Percentiles rank a stretch among this genome's conserved stretches.
These are phyloP conservation scores for Sporisorium reilianum DNA, from an alignment of 1,284 basidiomycete genomes.

Conservation along the genomic window DNA sequence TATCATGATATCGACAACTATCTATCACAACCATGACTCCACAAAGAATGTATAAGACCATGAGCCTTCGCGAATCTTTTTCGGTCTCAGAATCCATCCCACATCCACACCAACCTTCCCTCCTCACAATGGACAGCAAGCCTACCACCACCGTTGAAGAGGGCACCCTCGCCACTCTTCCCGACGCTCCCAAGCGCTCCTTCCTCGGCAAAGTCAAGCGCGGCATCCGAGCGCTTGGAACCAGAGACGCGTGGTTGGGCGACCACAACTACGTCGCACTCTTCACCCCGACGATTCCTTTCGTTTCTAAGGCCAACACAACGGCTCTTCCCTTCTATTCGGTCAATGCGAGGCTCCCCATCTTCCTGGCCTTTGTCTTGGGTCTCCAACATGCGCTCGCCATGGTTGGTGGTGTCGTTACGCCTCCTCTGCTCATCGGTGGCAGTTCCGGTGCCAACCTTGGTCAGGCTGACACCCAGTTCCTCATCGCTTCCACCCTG, in stretches of 20 bases:
- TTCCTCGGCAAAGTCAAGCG: conserved; percentile 24
- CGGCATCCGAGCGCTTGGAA: conserved; percentile 16
- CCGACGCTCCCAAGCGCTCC: conserved; percentile 17
- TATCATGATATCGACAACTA: conserved; percentile 4
- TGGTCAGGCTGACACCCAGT: conserved; percentile 22
- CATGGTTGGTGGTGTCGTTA: conserved; percentile 38
- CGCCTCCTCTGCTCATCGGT: conserved; percentile 34
- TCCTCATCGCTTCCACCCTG: conserved; percentile 39
- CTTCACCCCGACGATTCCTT: conserved; percentile 35
- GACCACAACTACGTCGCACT: conserved; percentile 35
- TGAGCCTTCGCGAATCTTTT: neutral
- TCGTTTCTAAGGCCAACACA: conserved; percentile 14
- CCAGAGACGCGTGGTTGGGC: conserved; percentile 36
- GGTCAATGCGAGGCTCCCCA: conserved; percentile 24
- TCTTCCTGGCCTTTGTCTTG: conserved; percentile 19
- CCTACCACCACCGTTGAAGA: conserved; percentile 22
- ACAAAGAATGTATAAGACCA: neutral
- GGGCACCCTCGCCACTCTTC: conserved; percentile 25
- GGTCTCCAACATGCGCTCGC: conserved; percentile 32
- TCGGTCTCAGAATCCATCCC: neutral
- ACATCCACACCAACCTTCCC: neutral
- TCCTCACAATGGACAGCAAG: conserved; percentile 20
- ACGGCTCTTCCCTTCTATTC: conserved; percentile 31
- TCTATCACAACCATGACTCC: neutral
- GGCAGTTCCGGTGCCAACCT: conserved; percentile 23